Conservation (phyloP, 192 early-diverging fungal species). For the Umbelopsis isabellina region DNA sequence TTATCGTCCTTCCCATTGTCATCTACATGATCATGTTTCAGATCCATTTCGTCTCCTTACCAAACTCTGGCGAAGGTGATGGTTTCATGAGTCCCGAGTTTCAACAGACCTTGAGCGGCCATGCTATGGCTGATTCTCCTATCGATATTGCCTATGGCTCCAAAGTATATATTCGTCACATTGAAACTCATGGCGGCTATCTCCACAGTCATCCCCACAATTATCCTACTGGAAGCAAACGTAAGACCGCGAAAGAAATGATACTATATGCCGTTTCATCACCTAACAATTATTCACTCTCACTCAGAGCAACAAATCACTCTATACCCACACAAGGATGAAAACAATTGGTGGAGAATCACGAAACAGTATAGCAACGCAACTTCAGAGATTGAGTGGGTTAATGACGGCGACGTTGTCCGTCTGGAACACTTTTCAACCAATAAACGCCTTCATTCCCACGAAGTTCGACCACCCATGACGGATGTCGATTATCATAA, state of each 20-base stretch:
- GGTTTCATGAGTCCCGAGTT: constrained; percentile 95
- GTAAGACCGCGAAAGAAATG: constrained; percentile 32
- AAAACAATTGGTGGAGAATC: constrained; percentile 85
- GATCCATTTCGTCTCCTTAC: constrained; percentile 88
- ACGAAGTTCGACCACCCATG: constrained; percentile 69
- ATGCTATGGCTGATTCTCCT: constrained; percentile 58
- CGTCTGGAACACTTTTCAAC: constrained; percentile 70
- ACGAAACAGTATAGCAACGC: constrained; percentile 46
- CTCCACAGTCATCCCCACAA: constrained; percentile 75
- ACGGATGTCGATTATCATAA: constrained; percentile 77
- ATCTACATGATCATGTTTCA: constrained; percentile 90
- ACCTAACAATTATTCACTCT: neutral
- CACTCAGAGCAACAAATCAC: constrained; percentile 75
- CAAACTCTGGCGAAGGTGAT: constrained; percentile 87
- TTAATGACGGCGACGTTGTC: constrained; percentile 77
- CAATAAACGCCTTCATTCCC: constrained; percentile 68
- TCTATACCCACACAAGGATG: constrained; percentile 82
- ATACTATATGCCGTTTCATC: neutral
- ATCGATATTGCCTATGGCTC: constrained; percentile 76
- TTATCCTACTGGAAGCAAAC: constrained; percentile 83
- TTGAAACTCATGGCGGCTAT: constrained; percentile 78
- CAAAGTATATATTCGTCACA: constrained; percentile 69
- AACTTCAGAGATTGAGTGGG: constrained; percentile 55
- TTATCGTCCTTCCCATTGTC: constrained; percentile 82
- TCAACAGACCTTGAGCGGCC: constrained; percentile 83